Conservation (phyloP, 2,329 filamentous ascomycete genomes). For the Mycogone perniciosa region DNA sequence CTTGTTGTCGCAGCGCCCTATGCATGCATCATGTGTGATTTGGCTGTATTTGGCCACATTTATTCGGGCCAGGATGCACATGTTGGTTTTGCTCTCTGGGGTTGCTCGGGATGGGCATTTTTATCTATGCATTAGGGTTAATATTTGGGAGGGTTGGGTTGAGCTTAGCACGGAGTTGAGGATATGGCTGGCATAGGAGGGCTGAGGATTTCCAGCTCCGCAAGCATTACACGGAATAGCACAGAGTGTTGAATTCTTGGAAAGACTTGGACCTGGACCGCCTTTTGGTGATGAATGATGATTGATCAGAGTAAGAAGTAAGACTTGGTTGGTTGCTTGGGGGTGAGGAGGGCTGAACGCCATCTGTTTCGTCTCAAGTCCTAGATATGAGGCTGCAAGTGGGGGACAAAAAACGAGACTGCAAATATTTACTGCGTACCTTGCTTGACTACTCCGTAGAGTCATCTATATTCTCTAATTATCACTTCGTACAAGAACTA, state of each 20-base stretch:
- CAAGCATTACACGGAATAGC: conserved; percentile 2
- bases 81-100: neutral
- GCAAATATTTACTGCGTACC: too few species aligned
- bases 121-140: conserved; percentile 12
- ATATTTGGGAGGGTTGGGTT: conserved; percentile 2
- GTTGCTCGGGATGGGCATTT: neutral
- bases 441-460: too few species aligned
- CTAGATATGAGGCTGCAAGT: too few species aligned
- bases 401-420: too few species aligned
- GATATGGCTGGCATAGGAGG: conserved; percentile 5
- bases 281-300: neutral
- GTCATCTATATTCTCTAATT: too few species aligned
- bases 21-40: neutral
- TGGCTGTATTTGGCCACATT: neutral
- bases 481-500: too few species aligned
- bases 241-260: conserved; percentile 2
- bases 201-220: conserved; percentile 5
- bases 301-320: neutral
- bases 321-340: too few species aligned
- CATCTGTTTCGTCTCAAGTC: too few species aligned
- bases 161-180: conserved; percentile 11
- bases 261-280: neutral
- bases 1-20: neutral
- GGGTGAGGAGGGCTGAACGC: too few species aligned
- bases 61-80: neutral